phyloP scores from a whole-genome alignment of 2,329 filamentous ascomycete species.

The Amylocarpus encephaloides region DNA sequence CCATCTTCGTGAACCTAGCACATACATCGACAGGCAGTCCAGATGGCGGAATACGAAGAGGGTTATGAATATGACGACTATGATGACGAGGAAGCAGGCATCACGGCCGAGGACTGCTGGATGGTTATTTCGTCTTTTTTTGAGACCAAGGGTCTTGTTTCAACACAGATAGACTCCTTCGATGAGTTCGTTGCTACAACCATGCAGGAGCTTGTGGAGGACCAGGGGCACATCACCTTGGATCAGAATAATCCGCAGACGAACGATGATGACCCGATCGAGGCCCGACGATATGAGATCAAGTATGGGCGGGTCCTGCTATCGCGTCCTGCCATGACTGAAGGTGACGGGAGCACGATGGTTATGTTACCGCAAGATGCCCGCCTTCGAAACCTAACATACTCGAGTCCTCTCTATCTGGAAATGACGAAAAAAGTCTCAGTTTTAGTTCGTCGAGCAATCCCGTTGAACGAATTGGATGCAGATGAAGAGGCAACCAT shows the following conservation, averaged over 20 bases:
- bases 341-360: slow-evolving; percentile 82
- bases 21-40: slow-evolving; percentile 10
- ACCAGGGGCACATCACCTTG: slow-evolving; percentile 85
- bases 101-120: slow-evolving; percentile 98
- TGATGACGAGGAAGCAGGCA: slow-evolving; percentile 61
- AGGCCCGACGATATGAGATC: slow-evolving; percentile 88
- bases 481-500: slow-evolving; percentile 53
- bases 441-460: slow-evolving; percentile 69
- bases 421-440: slow-evolving; percentile 81
- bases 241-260: slow-evolving; percentile 82
- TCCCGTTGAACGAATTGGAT: slow-evolving; percentile 62
- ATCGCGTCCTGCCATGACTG: slow-evolving; percentile 82
- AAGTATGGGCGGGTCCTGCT: slow-evolving; percentile 88
- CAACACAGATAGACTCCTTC: slow-evolving; percentile 96
- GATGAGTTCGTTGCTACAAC: slow-evolving; percentile 94
- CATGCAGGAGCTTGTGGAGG: slow-evolving; percentile 89
- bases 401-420: slow-evolving; percentile 85
- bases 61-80: slow-evolving; percentile 65
- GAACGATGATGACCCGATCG: slow-evolving; percentile 70
- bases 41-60: slow-evolving; percentile 35
- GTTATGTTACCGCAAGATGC: slow-evolving; percentile 91
- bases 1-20: not conserved
- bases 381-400: slow-evolving; percentile 90
- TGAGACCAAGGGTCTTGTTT: slow-evolving; percentile 89
- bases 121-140: slow-evolving; percentile 96